Base-by-base conservation (phyloP, 2,329 filamentous ascomycete genomes). In the Hymenoscyphus salicellus region DNA sequence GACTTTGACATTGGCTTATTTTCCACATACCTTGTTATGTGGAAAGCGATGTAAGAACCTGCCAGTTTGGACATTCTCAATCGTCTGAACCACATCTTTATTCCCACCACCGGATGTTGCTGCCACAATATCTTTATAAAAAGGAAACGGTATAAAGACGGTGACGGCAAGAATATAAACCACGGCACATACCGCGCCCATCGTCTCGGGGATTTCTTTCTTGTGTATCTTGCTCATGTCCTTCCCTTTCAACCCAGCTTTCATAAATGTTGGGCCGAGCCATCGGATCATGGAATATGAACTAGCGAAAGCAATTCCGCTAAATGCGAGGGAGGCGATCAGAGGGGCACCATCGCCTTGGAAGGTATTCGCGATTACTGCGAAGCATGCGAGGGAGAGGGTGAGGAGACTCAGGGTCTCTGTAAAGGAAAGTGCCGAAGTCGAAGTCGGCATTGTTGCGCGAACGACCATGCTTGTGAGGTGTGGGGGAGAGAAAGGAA, bases 71-170 rank as follows among this genome's bases (percentile, higher is more conserved):
- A 75, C 72, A 55, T 66, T 65, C 14, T 72, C 68, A 57, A 69
- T 65, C n/a, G 64, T 65, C 36, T 75, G 72, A 14, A 96, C 90
- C 5, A 95, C 87, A 79, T 97, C 94, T 69, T 91, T 84, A 78
- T 97, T 97, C 58, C 93, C 93, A 68, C 93, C 93, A 68, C 93
- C 95, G 70, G 92, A 96, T 23, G 95, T 98, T 46, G 93, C 93
- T 17, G 92, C 91, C 30, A 97, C 93, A 70, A 99, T 96, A 76
- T 98, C 94, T 79, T 97, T 96, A 82, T 97, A 98, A 78, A 99
- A 98, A 1, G 93, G 91, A 78, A 97, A 97, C 0, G 95, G 95
- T 65, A 98, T 93, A 77, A 99, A 99, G 68, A 92, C 81, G 70
- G 98, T 96, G 70, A 98, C 84, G 59, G 88, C 85, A 69, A 99